Evolutionary conservation across 768 basidiomycete species (phyloP).

Genomic region (Fibroporia radiculosa): DNA sequence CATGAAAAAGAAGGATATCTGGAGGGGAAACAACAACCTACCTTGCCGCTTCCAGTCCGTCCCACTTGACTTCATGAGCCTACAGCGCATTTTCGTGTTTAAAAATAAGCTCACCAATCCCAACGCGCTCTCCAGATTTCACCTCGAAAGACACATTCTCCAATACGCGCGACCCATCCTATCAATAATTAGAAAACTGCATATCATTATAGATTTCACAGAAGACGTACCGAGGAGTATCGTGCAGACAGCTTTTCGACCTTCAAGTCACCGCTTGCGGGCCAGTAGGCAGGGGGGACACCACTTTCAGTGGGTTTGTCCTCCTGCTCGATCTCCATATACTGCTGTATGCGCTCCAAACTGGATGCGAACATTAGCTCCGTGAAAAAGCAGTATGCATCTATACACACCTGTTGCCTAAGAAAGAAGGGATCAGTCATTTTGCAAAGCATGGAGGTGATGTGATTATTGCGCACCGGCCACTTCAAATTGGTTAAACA

Average conservation of each 20-base stretch:
- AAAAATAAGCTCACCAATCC: conserved; percentile 35
- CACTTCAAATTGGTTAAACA: conserved; percentile 39
- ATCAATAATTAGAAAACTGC: conserved; percentile 1
- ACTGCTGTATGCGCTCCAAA: conserved; percentile 43
- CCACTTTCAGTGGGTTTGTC: conserved; percentile 28
- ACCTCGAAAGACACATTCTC: conserved; percentile 44
- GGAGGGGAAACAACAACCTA: conserved; percentile 13
- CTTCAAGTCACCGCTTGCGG: conserved; percentile 40
- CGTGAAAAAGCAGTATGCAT: not conserved
- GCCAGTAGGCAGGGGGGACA: conserved; percentile 54
- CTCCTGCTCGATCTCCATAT: conserved; percentile 48
- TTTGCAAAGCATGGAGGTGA: not conserved
- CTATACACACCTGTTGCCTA: conserved; percentile 26
- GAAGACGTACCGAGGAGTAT: conserved; percentile 26
- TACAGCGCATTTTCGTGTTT: not conserved
- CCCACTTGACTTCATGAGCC: conserved; percentile 27
- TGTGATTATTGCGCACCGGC: conserved; percentile 24
- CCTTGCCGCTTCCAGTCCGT: conserved; percentile 50
- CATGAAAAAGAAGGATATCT: not conserved
- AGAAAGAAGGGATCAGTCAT: not conserved
- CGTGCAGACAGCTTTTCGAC: conserved; percentile 43
- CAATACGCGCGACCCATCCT: conserved; percentile 48
- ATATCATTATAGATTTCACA: not conserved
- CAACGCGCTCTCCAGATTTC: conserved; percentile 50
- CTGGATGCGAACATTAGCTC: conserved; percentile 16